Percentiles rank a stretch among this genome's conserved stretches.
These are phyloP conservation scores for Saccharomycopsis schoenii DNA, from an alignment of 805 yeast species.

Conservation along the genomic window DNA sequence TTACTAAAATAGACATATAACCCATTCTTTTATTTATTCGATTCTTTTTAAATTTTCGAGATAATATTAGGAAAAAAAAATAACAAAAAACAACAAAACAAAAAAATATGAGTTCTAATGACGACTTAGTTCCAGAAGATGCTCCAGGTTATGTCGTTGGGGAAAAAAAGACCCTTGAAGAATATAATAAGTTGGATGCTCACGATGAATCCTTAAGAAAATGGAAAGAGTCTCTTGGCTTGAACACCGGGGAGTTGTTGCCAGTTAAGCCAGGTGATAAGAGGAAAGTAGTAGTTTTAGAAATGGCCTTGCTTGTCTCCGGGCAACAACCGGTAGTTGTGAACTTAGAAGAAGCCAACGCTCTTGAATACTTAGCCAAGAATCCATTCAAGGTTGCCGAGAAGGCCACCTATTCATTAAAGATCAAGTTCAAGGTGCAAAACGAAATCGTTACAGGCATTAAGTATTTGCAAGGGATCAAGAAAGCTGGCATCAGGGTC, in stretches of 20 bases:
- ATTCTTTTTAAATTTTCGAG: too few relatives aligned
- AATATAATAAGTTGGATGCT: conserved; percentile 74
- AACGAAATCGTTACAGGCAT: conserved; percentile 88
- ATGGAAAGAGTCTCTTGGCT: conserved; percentile 86
- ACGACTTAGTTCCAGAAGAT: conserved; percentile 53
- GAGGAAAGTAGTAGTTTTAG: conserved; percentile 69
- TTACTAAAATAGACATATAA: too few relatives aligned
- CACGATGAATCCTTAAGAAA: conserved; percentile 83
- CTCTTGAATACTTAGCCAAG: conserved; percentile 46
- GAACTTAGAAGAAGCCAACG: conserved; percentile 53
- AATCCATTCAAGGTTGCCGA: conserved; percentile 72
- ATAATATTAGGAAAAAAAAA: too few relatives aligned
- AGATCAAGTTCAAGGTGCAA: conserved; percentile 73
- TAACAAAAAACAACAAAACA: not conserved
- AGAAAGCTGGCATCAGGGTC: conserved; percentile 79
- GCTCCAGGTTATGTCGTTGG: conserved; percentile 47
- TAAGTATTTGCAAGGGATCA: conserved; percentile 73
- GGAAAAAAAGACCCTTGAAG: conserved; percentile 67
- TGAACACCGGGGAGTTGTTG: conserved; percentile 46
- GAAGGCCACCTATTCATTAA: conserved; percentile 60
- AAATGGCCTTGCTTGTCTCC: conserved; percentile 61
- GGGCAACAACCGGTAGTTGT: conserved; percentile 61
- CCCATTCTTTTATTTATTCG: too few relatives aligned
- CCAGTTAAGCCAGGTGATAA: conserved; percentile 64
- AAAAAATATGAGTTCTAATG: conserved; percentile 25